phyloP scores from a whole-genome alignment of 306 rosid genomes.

The Alnus rubra region DNA sequence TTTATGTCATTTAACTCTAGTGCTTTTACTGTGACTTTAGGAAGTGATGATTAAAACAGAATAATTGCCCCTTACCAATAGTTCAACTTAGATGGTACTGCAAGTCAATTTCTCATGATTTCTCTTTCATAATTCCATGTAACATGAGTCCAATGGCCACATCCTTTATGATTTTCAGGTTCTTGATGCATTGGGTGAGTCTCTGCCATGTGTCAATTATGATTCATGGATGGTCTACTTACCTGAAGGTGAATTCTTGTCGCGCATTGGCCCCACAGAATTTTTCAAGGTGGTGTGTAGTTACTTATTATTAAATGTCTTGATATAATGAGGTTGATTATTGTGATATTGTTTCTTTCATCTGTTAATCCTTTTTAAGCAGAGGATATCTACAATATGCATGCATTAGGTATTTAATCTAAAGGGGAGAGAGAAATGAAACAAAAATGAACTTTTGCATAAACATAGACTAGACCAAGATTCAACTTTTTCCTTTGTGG shows the following conservation, averaged over 20 bases:
- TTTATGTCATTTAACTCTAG: neutral
- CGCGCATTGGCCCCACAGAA: constrained; percentile 91
- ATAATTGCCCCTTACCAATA: neutral
- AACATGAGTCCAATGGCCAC: neutral
- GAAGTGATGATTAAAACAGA: neutral
- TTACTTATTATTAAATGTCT: neutral
- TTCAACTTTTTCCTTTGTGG: neutral
- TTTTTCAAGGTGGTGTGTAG: constrained; percentile 61
- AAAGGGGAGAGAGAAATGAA: neutral
- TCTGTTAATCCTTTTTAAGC: neutral
- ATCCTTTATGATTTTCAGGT: constrained; percentile 44
- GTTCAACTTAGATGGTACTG: neutral
- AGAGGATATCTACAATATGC: neutral
- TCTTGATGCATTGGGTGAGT: constrained; percentile 81
- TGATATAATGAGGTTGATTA: neutral
- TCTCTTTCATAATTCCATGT: neutral
- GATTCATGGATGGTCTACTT: constrained; percentile 97
- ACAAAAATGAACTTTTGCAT: neutral
- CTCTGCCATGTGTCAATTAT: constrained; percentile 72
- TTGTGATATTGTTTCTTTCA: neutral
- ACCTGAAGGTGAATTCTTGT: constrained; percentile 87
- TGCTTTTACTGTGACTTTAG: neutral
- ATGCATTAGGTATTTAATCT: neutral
- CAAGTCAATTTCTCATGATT: neutral
- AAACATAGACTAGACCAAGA: neutral